Evolutionary conservation across 495 filamentous ascomycete species (phyloP).

Genomic region (Penicillium nucicola): DNA sequence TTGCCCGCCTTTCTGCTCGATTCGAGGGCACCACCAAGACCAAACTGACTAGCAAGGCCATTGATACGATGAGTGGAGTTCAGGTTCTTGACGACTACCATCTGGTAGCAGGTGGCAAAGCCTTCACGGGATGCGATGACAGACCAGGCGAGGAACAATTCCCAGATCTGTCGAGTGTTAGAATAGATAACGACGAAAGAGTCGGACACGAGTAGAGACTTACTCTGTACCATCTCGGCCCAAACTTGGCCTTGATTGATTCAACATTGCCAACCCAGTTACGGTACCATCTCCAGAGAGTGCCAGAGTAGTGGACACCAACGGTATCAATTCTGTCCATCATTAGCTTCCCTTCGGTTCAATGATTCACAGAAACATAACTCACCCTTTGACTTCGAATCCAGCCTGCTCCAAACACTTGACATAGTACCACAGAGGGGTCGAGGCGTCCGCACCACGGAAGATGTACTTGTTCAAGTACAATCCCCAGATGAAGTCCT

Average conservation of each 20-base stretch:
- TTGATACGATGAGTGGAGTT: constrained; percentile 28
- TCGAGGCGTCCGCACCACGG: constrained; percentile 82
- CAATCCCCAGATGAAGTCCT: constrained; percentile 82
- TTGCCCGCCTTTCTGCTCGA: constrained; percentile 22
- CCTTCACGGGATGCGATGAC: constrained; percentile 29
- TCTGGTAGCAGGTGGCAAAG: constrained; percentile 30
- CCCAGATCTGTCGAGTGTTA: constrained; percentile 26
- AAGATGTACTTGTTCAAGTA: constrained; percentile 95
- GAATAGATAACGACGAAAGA: not conserved
- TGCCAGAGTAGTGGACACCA: constrained; percentile 55
- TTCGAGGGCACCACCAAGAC: constrained; percentile 20
- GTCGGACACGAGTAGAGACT: constrained; percentile 13
- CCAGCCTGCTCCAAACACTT: constrained; percentile 70
- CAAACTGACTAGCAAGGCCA: constrained; percentile 22
- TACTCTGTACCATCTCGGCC: constrained; percentile 50
- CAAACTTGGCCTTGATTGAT: constrained; percentile 50
- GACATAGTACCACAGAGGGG: constrained; percentile 71
- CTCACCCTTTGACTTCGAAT: constrained; percentile 52
- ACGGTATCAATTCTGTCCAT: constrained; percentile 43
- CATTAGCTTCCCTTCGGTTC: not conserved
- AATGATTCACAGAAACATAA: not conserved
- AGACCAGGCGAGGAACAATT: constrained; percentile 32
- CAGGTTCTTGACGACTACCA: constrained; percentile 29
- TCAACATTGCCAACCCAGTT: constrained; percentile 54
- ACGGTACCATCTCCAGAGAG: constrained; percentile 54